These are phyloP conservation scores for Yamadazyma nakazawae DNA, from an alignment of 805 yeast genomes.

Conservation along the genomic window DNA sequence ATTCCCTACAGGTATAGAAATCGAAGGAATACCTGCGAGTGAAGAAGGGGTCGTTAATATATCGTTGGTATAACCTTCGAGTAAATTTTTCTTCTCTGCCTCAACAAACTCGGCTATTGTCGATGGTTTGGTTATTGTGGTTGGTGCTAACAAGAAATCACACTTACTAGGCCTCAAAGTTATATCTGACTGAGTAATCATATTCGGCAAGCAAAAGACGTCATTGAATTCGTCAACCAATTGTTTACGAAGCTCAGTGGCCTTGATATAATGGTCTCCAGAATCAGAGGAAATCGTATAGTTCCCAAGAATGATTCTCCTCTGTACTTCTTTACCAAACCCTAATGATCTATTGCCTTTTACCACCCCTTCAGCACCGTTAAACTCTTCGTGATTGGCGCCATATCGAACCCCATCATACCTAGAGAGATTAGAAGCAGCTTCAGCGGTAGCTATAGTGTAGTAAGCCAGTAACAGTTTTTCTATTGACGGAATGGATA, in stretches of 20 bases:
- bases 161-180: slow-evolving; percentile 13
- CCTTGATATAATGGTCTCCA: slow-evolving; percentile 70
- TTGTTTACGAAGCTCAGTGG: slow-evolving; percentile 60
- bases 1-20: slow-evolving; percentile 62
- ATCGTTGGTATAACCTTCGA: slow-evolving; percentile 74
- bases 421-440: slow-evolving; percentile 85
- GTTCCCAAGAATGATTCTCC: slow-evolving; percentile 82
- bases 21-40: slow-evolving; percentile 85
- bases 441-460: slow-evolving; percentile 89
- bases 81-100: slow-evolving; percentile 39
- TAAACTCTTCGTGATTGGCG: slow-evolving; percentile 31
- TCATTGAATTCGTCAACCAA: slow-evolving; percentile 64
- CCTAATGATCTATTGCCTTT: slow-evolving; percentile 56
- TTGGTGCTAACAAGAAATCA: slow-evolving; percentile 75
- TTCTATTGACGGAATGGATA: slow-evolving; percentile 69
- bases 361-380: slow-evolving; percentile 16
- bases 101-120: slow-evolving; percentile 42
- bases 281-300: slow-evolving; percentile 79
- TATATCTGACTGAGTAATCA: slow-evolving; percentile 14
- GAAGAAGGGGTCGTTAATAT: slow-evolving; percentile 87
- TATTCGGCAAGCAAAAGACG: slow-evolving; percentile 54
- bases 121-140: slow-evolving; percentile 59
- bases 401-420: slow-evolving; percentile 93
- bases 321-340: slow-evolving; percentile 80
- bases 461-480: slow-evolving; percentile 77